phyloP scores from a whole-genome alignment of 164 flowering plant genomes.

The Berberis thunbergii region DNA sequence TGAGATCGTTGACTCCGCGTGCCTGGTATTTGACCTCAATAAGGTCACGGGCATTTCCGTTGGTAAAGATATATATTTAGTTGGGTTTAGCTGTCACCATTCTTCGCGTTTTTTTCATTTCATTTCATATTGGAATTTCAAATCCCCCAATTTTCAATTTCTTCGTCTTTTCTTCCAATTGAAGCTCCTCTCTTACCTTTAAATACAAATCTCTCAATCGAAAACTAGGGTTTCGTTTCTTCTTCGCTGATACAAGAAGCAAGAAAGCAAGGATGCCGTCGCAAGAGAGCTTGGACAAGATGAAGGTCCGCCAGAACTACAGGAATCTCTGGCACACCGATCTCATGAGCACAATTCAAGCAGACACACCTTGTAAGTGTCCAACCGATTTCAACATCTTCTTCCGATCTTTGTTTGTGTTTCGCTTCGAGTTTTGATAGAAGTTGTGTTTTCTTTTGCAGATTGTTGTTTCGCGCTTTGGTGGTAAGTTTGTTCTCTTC shows the following conservation, averaged over 20 bases:
- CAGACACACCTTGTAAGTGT: conserved; percentile 59
- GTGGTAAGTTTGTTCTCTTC: conserved; percentile 20
- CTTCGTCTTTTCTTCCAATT: no score
- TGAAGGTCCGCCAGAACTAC: conserved; percentile 69
- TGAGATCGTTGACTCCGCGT: no score
- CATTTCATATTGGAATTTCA: no score
- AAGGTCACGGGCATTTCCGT: no score
- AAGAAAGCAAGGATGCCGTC: conserved; percentile 29
- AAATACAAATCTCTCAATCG: no score
- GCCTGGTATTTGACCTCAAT: no score
- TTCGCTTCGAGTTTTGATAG: background rate
- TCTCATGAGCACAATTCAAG: conserved; percentile 54
- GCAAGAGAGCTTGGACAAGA: conserved; percentile 47
- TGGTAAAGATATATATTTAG: no score
- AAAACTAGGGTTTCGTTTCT: no score
- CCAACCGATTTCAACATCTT: background rate
- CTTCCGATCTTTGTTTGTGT: background rate
- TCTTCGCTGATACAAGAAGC: background rate
- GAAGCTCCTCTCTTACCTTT: no score
- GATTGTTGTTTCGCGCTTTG: conserved; percentile 37
- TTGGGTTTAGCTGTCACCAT: no score
- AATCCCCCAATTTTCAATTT: no score
- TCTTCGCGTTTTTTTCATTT: no score
- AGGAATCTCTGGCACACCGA: conserved; percentile 85
- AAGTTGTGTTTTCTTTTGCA: conserved; percentile 16